Evolutionary conservation across 2,329 filamentous ascomycete genomes (phyloP).

Genomic region (Paecilomyces dactylethromorphus): DNA sequence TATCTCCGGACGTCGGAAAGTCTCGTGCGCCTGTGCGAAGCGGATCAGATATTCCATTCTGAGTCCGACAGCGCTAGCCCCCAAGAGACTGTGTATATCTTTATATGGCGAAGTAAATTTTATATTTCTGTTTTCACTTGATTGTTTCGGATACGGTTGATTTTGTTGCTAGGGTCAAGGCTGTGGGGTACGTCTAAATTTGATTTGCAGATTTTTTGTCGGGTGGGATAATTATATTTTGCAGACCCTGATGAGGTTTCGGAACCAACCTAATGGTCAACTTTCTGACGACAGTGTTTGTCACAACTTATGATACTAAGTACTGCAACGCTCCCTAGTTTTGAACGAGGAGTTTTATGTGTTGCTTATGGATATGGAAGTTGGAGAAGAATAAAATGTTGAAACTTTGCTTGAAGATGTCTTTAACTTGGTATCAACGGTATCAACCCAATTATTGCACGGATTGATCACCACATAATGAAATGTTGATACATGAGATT

Average conservation of each 20-base stretch:
- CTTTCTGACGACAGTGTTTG: background rate
- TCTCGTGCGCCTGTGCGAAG: slow-evolving; percentile 82
- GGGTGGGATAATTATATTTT: background rate
- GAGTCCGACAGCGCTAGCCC: background rate
- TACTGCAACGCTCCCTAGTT: background rate
- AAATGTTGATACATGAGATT: background rate
- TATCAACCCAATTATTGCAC: background rate
- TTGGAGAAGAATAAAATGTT: background rate
- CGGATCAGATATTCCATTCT: slow-evolving; percentile 74
- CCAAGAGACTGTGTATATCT: background rate
- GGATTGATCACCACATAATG: background rate
- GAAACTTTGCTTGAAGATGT: background rate
- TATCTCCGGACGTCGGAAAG: slow-evolving; percentile 81
- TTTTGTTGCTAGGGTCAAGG: background rate
- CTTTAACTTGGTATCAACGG: background rate
- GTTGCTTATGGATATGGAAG: too few species aligned
- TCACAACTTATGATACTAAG: background rate
- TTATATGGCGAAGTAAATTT: too few species aligned
- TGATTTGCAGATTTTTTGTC: background rate
- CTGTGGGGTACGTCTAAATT: background rate
- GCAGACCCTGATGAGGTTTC: background rate
- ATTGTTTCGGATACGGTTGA: background rate
- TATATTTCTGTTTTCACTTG: too few species aligned
- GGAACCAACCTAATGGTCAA: background rate
- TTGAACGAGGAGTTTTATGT: too few species aligned